Percentiles rank a stretch among this genome's conserved stretches.
These are phyloP conservation scores for Alloteropsis semialata DNA, from an alignment of 176 grass and related monocot species.

Conservation along the genomic window DNA sequence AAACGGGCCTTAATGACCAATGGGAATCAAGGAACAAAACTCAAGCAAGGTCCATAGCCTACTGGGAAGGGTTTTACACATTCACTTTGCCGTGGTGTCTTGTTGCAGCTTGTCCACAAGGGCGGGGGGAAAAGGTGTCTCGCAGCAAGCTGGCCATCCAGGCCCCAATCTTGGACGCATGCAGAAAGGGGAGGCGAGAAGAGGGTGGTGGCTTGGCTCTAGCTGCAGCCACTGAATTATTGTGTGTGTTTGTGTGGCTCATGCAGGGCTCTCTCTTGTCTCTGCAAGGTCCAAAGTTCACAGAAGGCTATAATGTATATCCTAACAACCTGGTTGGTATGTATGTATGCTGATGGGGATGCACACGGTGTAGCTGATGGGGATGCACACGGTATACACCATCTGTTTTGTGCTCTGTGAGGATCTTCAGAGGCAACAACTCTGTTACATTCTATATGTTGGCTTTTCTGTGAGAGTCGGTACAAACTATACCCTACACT, in stretches of 20 bases:
- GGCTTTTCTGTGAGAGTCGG: not conserved
- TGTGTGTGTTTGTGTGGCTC: not conserved
- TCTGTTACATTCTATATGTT: not conserved
- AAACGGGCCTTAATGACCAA: not conserved
- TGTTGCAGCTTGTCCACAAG: conserved; percentile 2
- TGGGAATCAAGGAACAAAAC: not conserved
- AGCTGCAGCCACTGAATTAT: conserved; percentile 32
- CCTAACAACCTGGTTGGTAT: conserved; percentile 21
- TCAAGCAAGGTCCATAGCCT: not conserved
- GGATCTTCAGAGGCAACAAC: not conserved
- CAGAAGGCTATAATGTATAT: not conserved
- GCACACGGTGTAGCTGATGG: not conserved
- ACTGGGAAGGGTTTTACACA: not conserved
- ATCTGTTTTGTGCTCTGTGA: not conserved
- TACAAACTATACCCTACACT: not conserved
- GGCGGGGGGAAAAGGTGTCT: not conserved
- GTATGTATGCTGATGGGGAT: conserved; percentile 12
- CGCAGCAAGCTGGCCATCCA: conserved; percentile 18
- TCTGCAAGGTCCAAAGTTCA: conserved; percentile 19
- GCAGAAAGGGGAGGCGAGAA: not conserved
- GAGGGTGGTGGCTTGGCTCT: not conserved
- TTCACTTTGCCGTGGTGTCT: conserved; percentile 17
- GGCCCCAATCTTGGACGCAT: conserved; percentile 35
- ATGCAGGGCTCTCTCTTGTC: not conserved
- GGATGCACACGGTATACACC: not conserved